A percentile compares a stretch with the other conserved stretches of the same genome.
phyloP scores from a whole-genome alignment of 108 stramenopile species.

The Skeletonema potamos region DNA sequence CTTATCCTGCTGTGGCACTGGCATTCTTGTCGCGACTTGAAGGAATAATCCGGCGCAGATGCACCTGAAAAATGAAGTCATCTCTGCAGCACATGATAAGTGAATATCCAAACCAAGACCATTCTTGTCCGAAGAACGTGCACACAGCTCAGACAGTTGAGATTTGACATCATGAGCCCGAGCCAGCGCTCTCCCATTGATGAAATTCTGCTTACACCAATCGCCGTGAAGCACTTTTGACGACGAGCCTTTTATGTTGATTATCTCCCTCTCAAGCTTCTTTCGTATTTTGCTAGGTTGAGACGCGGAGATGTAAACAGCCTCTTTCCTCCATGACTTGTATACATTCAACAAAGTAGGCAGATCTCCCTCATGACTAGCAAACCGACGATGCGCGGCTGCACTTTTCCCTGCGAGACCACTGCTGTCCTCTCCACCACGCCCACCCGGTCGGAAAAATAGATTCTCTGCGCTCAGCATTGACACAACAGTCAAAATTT shows the following conservation, averaged over 20 bases:
- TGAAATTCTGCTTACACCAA: slow-evolving; percentile 83
- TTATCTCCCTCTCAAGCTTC: slow-evolving; percentile 22
- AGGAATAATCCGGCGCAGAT: slow-evolving; percentile 91
- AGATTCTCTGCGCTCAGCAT: slow-evolving; percentile 96
- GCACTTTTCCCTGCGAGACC: slow-evolving; percentile 72
- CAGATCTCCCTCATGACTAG: slow-evolving; percentile 92
- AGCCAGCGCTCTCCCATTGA: slow-evolving; percentile 70
- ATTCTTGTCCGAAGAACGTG: slow-evolving; percentile 44
- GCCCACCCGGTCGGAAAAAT: slow-evolving; percentile 91
- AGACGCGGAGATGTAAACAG: slow-evolving; percentile 49
- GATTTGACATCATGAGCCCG: slow-evolving; percentile 71
- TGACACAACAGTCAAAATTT: slow-evolving; percentile 92
- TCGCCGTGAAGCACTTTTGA: slow-evolving; percentile 68
- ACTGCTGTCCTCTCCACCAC: slow-evolving; percentile 69
- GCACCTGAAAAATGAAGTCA: slow-evolving; percentile 76
- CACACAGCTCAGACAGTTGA: slow-evolving; percentile 66
- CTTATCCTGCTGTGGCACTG: slow-evolving; percentile 54
- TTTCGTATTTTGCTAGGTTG: slow-evolving; percentile 36
- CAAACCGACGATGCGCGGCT: slow-evolving; percentile 74
- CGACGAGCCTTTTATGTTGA: slow-evolving; percentile 43
- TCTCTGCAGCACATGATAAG: slow-evolving; percentile 61
- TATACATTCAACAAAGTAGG: slow-evolving; percentile 93
- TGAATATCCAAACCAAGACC: slow-evolving; percentile 70
- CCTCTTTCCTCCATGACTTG: slow-evolving; percentile 86
- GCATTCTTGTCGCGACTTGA: slow-evolving; percentile 74